phyloP scores from a whole-genome alignment of 192 early-diverging fungal species.

The Coemansia sp. region DNA sequence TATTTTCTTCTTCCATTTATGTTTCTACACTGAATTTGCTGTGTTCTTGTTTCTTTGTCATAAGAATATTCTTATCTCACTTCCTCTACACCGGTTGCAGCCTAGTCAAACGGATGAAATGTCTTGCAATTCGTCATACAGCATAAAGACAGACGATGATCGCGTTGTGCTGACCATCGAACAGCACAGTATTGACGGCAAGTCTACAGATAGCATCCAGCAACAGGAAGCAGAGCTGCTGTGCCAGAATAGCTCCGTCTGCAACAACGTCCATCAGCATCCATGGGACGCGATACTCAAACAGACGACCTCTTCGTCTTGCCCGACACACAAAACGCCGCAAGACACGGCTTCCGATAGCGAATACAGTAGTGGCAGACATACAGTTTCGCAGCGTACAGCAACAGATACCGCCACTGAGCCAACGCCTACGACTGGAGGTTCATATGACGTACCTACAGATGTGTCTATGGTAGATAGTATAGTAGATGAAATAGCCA shows the following conservation, averaged over 20 bases:
- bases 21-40: not conserved
- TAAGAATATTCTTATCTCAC: not conserved
- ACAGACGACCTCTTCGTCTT: not conserved
- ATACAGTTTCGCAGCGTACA: not conserved
- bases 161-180: not conserved
- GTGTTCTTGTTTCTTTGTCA: not conserved
- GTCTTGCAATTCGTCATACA: constrained; percentile 4
- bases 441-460: not conserved
- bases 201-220: not conserved
- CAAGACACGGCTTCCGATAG: not conserved
- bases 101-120: constrained; percentile 5
- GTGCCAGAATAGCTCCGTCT: not conserved
- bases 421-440: not conserved
- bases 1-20: not conserved
- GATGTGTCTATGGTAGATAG: not conserved
- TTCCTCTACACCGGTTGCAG: not conserved
- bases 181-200: not conserved
- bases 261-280: not conserved
- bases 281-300: constrained; percentile 6
- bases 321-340: not conserved
- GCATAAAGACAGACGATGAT: not conserved
- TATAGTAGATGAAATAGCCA: constrained; percentile 21
- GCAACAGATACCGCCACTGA: not conserved
- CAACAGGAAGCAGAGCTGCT: not conserved
- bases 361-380: not conserved